These are phyloP conservation scores for Phytophthora melonis DNA, from an alignment of 352 stramenopile genomes.

Conservation along the genomic window DNA sequence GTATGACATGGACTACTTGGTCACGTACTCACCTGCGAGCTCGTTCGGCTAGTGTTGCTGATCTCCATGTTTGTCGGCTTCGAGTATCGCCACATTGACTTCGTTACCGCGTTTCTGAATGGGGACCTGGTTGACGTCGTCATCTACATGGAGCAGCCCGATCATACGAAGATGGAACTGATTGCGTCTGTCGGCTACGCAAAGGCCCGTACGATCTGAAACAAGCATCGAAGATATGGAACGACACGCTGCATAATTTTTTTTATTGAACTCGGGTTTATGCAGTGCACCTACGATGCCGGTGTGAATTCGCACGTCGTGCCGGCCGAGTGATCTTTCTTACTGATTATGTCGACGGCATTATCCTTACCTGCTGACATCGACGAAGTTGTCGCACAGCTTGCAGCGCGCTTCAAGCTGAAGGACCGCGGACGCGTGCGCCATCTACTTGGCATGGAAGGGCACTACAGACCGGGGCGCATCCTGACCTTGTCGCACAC, in stretches of 20 bases:
- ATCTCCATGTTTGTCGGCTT: background rate
- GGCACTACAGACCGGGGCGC: too few species aligned
- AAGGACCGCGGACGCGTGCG: constrained; percentile 4
- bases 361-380: constrained; percentile 1
- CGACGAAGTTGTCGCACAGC: background rate
- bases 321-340: constrained; percentile 1
- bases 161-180: constrained; percentile 10
- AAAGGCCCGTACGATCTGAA: too few species aligned
- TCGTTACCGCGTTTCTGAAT: constrained; percentile 2
- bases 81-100: constrained; percentile 1
- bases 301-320: background rate
- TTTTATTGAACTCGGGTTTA: background rate
- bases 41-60: background rate
- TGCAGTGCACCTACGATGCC: constrained; percentile 13
- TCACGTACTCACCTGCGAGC: constrained; percentile 15
- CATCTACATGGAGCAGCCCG: constrained; percentile 23
- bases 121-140: background rate
- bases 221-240: constrained; percentile 12
- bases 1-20: constrained; percentile 10
- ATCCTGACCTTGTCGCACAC: too few species aligned
- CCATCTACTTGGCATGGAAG: background rate
- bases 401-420: background rate
- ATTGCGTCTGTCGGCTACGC: too few species aligned
- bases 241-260: constrained; percentile 16
- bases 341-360: constrained; percentile 12